Conservation (phyloP, 2,329 filamentous ascomycete species). For the Talaromyces verruculosus region DNA sequence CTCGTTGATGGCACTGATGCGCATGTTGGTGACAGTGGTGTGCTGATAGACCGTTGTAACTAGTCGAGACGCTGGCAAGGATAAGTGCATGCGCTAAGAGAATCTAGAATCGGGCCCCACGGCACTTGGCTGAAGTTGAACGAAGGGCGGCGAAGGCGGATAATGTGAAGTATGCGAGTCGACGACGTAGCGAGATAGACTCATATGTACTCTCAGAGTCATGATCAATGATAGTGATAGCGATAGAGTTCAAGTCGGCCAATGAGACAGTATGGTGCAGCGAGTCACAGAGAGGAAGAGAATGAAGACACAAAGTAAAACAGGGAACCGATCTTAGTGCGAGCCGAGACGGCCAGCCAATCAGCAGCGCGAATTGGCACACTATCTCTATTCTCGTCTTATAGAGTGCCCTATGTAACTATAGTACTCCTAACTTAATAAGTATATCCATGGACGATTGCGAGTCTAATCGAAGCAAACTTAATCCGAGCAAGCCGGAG, state of each 20-base stretch:
- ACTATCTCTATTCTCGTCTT: neutral
- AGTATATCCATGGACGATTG: neutral
- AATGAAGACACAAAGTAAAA: neutral
- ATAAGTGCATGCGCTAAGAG: neutral
- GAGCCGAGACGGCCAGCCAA: neutral
- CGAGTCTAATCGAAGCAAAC: neutral
- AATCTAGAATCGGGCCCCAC: slow-evolving; percentile 5
- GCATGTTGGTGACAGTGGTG: neutral
- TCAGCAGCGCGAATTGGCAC: slow-evolving; percentile 4
- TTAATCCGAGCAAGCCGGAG: neutral
- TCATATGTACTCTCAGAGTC: neutral
- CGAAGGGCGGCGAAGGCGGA: too few relatives aligned
- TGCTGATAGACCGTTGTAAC: too few relatives aligned
- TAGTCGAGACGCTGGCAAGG: neutral
- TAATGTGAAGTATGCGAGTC: neutral
- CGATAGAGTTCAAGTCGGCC: neutral
- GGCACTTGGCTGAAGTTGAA: neutral
- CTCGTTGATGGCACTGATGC: neutral
- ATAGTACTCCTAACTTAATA: neutral
- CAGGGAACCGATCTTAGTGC: neutral
- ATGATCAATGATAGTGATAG: neutral
- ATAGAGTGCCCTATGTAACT: neutral
- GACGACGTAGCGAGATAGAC: neutral
- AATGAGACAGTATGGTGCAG: neutral
- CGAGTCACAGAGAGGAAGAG: neutral